Percentiles rank a stretch among this genome's conserved stretches.
These are phyloP conservation scores for Logfia minima DNA, from an alignment of 129 eudicot species.

Conservation along the genomic window DNA sequence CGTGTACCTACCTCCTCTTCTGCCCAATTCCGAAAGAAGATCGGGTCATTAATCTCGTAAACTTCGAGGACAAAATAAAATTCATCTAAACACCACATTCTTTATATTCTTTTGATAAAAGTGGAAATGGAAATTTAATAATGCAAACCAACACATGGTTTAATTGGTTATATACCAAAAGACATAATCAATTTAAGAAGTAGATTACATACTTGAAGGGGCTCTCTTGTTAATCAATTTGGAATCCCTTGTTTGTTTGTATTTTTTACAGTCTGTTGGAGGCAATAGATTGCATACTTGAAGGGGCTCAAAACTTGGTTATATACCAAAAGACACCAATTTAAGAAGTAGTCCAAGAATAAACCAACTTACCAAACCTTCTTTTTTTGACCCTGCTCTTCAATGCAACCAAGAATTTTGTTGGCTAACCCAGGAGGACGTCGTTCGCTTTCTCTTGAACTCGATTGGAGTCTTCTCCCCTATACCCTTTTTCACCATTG, in stretches of 20 bases:
- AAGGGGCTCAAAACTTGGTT: conserved; percentile 85
- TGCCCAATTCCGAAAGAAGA: too few species aligned
- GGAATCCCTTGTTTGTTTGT: background rate
- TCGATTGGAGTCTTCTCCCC: conserved; percentile 77
- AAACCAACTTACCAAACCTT: conserved; percentile 43
- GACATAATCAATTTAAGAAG: too few species aligned
- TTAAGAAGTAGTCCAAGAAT: conserved; percentile 32
- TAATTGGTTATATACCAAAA: too few species aligned
- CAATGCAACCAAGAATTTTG: conserved; percentile 47
- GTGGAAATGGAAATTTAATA: too few species aligned
- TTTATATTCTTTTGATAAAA: too few species aligned
- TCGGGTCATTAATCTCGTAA: too few species aligned
- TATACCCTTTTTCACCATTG: conserved; percentile 54
- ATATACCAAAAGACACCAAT: conserved; percentile 58
- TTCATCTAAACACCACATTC: too few species aligned
- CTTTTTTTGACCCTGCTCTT: conserved; percentile 14
- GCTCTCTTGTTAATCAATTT: too few species aligned
- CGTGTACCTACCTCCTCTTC: too few species aligned
- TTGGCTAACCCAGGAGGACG: conserved; percentile 84
- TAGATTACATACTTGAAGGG: too few species aligned
- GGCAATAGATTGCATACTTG: conserved; percentile 77
- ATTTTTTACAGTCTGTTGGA: conserved; percentile 56
- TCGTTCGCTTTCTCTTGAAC: conserved; percentile 76
- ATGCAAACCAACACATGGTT: too few species aligned
- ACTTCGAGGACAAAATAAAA: too few species aligned